Conservation (phyloP, 129 eudicot genomes). For the Escallonia rubra region DNA sequence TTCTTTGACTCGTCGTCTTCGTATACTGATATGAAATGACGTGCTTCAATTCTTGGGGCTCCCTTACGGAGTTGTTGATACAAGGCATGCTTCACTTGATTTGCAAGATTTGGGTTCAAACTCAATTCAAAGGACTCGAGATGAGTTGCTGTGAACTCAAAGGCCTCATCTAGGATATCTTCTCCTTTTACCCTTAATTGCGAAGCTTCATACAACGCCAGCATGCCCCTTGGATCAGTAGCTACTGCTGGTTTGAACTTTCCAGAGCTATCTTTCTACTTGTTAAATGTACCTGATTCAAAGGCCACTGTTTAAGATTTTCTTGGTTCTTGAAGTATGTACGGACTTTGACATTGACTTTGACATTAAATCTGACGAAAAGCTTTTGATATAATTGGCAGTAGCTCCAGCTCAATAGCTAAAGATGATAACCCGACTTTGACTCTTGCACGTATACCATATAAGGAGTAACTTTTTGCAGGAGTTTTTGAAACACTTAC, state of each 20-base stretch:
- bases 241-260: constrained; percentile 11
- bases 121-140: not conserved
- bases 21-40: constrained; percentile 12
- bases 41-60: constrained; percentile 21
- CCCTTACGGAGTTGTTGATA: constrained; percentile 17
- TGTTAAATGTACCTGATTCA: constrained; percentile 17
- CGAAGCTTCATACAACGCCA: constrained; percentile 27
- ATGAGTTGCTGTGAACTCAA: constrained; percentile 3
- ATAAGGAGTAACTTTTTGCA: too few species aligned
- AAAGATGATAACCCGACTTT: too few species aligned
- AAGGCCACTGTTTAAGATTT: not conserved
- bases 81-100: constrained; percentile 18
- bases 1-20: constrained; percentile 15
- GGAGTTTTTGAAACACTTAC: too few species aligned
- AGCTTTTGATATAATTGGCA: too few species aligned
- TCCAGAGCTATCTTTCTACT: constrained; percentile 6
- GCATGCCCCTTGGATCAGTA: constrained; percentile 15
- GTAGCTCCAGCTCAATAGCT: too few species aligned
- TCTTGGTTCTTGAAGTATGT: too few species aligned
- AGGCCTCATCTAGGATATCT: constrained; percentile 22
- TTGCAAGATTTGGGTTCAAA: not conserved
- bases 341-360: too few species aligned
- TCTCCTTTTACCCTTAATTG: constrained; percentile 18
- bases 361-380: too few species aligned
- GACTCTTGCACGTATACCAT: too few species aligned